Base-by-base conservation (phyloP, 2,329 filamentous ascomycete species). In the Sporothrix brunneoviolacea region DNA sequence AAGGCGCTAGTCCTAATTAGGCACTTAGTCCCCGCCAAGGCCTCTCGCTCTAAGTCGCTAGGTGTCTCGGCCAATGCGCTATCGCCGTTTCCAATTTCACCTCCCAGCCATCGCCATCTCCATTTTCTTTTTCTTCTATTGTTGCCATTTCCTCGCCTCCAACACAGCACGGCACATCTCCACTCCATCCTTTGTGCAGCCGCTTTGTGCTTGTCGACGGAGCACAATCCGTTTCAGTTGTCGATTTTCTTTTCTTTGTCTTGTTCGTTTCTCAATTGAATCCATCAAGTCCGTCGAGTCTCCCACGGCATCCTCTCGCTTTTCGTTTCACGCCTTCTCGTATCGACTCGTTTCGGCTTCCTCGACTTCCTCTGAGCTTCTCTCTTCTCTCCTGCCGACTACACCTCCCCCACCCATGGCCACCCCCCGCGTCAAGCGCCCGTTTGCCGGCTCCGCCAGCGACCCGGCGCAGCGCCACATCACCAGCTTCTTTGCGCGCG, bases 391-490 rank as follows among this genome's bases (percentile, higher is more conserved):
- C 38, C 24, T 39, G 16, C 30, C 8, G n/a, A 9, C 35, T 48
- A 21, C 24, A 7, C 36, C 24, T 4, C n/a, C n/a, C 7, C 24
- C 33, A 7, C 16, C 16, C 12, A 56, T 52, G 61, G 61, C 55
- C 52, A 80, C 65, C 50, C 73, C 75, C 22, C 72, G 77, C 61
- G 72, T 71, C 47, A 84, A 84, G 69, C 78, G 80, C 44, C 78
- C 74, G 53, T 83, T 83, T 62, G 74, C 77, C 51, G 80, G 80
- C 60, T 73, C 76, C 48, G 68, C 79, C 43, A 76, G 74, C 64
- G 77, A 83, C 59, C 70, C 77, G 10, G 62, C 75, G 8, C 79
- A 83, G 61, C 74, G 77, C 51, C 79, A 82, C 51, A 84, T 84
- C 61, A 84, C 81, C 18, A 78, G 75, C 48, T 84, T 82, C 69